These are phyloP conservation scores for Glycine latifolia DNA, from an alignment of 306 rosid species.

Conservation along the genomic window DNA sequence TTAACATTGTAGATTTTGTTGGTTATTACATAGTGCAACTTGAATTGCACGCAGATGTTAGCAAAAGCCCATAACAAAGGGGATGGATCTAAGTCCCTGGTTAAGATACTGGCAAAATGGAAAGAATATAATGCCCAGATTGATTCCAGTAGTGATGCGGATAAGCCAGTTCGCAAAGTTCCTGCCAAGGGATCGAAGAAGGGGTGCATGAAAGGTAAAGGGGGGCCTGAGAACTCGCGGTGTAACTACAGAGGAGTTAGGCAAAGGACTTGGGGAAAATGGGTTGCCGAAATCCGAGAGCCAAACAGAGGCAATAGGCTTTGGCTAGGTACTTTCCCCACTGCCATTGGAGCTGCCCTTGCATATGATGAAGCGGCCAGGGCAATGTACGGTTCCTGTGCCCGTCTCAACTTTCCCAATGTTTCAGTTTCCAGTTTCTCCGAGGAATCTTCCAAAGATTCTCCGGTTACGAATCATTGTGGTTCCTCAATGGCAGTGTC, in stretches of 20 bases:
- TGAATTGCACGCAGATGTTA: constrained; percentile 65
- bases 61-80: constrained; percentile 53
- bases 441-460: constrained; percentile 49
- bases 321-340: constrained; percentile 81
- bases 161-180: constrained; percentile 62
- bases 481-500: constrained; percentile 46
- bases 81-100: constrained; percentile 74
- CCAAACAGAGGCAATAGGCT: constrained; percentile 84
- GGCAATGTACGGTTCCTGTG: constrained; percentile 75
- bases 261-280: constrained; percentile 96
- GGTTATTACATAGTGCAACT: constrained; percentile 46
- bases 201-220: constrained; percentile 96
- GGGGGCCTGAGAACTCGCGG: constrained; percentile 90
- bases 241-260: constrained; percentile 92
- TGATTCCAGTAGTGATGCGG: constrained; percentile 56
- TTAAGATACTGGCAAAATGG: constrained; percentile 72
- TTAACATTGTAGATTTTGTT: constrained; percentile 17
- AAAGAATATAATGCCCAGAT: constrained; percentile 68
- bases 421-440: constrained; percentile 60
- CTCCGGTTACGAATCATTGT: constrained; percentile 40
- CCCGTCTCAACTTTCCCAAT: constrained; percentile 87
- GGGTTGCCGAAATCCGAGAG: constrained; percentile 89
- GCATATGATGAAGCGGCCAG: constrained; percentile 91
- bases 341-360: constrained; percentile 86
- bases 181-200: constrained; percentile 93